Percentiles rank a stretch among this genome's conserved stretches.
Conservation (phyloP, 805 yeast species). For the Ogataea sp. region DNA sequence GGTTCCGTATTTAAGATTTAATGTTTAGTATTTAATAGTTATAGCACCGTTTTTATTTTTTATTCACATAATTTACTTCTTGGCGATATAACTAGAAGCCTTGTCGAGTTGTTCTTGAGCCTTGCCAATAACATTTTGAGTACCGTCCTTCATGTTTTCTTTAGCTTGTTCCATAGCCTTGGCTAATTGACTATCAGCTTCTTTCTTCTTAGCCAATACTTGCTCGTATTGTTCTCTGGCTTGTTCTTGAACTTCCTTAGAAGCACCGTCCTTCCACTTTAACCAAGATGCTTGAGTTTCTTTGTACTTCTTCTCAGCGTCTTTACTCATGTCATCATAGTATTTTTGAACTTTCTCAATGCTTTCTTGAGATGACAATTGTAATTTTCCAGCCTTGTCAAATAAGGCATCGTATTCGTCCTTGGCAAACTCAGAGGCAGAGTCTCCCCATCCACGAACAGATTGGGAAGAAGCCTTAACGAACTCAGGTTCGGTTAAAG, state of each 20-base stretch:
- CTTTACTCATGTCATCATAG: constrained; percentile 14
- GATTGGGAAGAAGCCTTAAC: constrained; percentile 28
- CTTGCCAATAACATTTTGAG: constrained; percentile 5
- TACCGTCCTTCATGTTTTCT: constrained; percentile 4
- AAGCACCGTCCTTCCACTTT: constrained; percentile 21
- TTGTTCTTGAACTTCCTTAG: constrained; percentile 18
- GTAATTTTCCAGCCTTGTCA: constrained; percentile 14
- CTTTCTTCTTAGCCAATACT: constrained; percentile 11
- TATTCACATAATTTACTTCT: no score
- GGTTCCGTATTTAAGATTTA: no score
- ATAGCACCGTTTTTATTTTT: no score
- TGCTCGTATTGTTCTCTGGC: constrained; percentile 18
- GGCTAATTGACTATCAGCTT: constrained; percentile 15
- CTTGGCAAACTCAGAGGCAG: constrained; percentile 32
- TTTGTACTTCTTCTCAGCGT: constrained; percentile 20
- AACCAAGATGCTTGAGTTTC: constrained; percentile 21
- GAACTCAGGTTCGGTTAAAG: constrained; percentile 20
- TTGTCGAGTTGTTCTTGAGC: constrained; percentile 15
- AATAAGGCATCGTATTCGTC: constrained; percentile 29
- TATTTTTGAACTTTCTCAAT: constrained; percentile 15
- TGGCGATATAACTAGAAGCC: constrained; percentile 10
- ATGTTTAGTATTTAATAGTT: no score
- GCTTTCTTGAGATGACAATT: constrained; percentile 12
- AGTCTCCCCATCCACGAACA: constrained; percentile 39
- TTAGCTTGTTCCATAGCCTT: constrained; percentile 7